phyloP scores from a whole-genome alignment of 2,329 filamentous ascomycete species.

The Beauveria brongniartii region DNA sequence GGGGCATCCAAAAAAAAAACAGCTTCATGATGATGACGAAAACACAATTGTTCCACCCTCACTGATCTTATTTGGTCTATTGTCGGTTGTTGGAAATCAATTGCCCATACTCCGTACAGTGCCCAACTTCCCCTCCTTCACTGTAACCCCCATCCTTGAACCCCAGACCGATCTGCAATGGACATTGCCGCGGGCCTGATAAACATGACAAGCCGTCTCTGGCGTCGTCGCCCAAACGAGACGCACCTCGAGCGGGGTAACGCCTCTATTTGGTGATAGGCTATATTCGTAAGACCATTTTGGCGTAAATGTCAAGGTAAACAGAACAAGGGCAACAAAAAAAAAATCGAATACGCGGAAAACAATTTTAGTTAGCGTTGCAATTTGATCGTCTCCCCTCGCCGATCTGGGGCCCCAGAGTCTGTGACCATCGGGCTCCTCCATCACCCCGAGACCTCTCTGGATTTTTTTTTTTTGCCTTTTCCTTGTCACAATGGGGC shows the following conservation, averaged over 20 bases:
- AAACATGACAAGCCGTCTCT: background rate
- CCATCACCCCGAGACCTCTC: background rate
- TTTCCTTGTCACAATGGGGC: too few relatives aligned
- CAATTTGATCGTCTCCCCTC: background rate
- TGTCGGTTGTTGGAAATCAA: background rate
- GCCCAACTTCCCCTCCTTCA: background rate
- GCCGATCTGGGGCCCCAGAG: background rate
- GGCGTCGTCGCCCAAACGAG: slow-evolving; percentile 1
- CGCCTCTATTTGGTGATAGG: background rate
- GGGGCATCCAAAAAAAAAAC: too few relatives aligned
- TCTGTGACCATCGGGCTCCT: background rate
- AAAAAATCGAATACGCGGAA: background rate
- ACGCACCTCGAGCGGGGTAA: slow-evolving; percentile 2
- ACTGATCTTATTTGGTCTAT: too few relatives aligned
- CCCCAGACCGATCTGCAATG: background rate
- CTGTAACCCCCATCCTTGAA: background rate
- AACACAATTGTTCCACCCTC: too few relatives aligned
- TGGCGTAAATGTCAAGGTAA: background rate
- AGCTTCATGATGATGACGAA: too few relatives aligned
- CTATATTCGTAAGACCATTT: background rate
- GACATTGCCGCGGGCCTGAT: background rate
- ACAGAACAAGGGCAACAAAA: background rate
- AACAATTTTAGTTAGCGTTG: background rate
- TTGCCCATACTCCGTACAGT: background rate
- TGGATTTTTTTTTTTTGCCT: too few relatives aligned